These are phyloP conservation scores for Fusarium paranaense DNA, from an alignment of 2,329 filamentous ascomycete species.

Conservation along the genomic window DNA sequence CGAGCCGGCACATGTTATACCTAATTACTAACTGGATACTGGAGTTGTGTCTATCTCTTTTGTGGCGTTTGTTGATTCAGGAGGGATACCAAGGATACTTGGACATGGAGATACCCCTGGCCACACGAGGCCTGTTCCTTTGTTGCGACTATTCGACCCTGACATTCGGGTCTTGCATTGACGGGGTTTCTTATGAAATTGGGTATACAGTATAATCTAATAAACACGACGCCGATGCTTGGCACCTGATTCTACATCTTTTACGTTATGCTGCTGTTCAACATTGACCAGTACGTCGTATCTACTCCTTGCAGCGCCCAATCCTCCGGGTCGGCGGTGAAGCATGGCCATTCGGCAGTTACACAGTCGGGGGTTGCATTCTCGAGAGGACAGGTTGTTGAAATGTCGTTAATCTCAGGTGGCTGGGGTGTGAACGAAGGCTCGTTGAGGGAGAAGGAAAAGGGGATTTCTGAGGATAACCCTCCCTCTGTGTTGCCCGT, in stretches of 20 bases:
- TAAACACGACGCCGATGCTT: background rate
- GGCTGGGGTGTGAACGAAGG: background rate
- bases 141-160: constrained; percentile 19
- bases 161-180: constrained; percentile 25
- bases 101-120: constrained; percentile 45
- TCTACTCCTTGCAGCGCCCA: constrained; percentile 58
- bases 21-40: constrained; percentile 26
- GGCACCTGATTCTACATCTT: background rate
- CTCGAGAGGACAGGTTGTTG: constrained; percentile 14
- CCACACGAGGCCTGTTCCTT: constrained; percentile 37
- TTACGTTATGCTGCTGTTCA: constrained; percentile 42
- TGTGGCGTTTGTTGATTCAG: constrained; percentile 39
- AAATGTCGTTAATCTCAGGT: constrained; percentile 7
- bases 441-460: constrained; percentile 13
- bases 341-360: constrained; percentile 40
- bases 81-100: constrained; percentile 23
- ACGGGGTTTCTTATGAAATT: constrained; percentile 2
- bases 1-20: constrained; percentile 13
- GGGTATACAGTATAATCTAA: constrained; percentile 37
- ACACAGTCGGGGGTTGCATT: constrained; percentile 15
- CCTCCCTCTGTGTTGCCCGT: constrained; percentile 3
- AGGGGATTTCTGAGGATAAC: constrained; percentile 16
- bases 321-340: constrained; percentile 49
- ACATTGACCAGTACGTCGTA: constrained; percentile 50
- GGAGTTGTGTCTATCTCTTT: constrained; percentile 36